These are phyloP conservation scores for Colletotrichum aenigma DNA, from an alignment of 2,329 filamentous ascomycete genomes.

Conservation along the genomic window DNA sequence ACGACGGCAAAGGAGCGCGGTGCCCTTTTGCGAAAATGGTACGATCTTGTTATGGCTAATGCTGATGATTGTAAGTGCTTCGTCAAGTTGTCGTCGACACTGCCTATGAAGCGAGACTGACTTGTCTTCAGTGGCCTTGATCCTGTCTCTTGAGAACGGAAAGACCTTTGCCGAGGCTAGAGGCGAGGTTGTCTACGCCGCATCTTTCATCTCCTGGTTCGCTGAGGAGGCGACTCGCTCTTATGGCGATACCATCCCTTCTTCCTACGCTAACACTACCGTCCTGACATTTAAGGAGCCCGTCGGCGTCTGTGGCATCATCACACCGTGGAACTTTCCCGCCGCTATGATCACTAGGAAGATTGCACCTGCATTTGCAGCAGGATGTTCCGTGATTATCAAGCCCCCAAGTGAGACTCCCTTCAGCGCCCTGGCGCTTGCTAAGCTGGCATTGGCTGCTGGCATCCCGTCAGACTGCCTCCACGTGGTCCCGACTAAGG, in stretches of 20 bases:
- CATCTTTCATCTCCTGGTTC: constrained; percentile 62
- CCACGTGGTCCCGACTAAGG: constrained; percentile 31
- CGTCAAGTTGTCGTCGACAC: no score
- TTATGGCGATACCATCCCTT: constrained; percentile 56
- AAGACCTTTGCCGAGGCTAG: constrained; percentile 59
- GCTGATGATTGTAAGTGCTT: constrained; percentile 31
- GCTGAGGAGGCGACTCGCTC: constrained; percentile 52
- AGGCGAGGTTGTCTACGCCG: constrained; percentile 60
- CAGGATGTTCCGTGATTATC: constrained; percentile 72
- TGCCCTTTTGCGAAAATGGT: constrained; percentile 38
- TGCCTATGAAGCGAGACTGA: not conserved
- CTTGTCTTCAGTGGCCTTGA: constrained; percentile 30
- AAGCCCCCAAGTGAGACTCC: constrained; percentile 76
- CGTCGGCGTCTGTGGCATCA: constrained; percentile 69
- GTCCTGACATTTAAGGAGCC: constrained; percentile 70
- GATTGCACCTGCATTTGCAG: constrained; percentile 60
- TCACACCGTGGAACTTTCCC: constrained; percentile 71
- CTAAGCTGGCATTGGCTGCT: constrained; percentile 66
- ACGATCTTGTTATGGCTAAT: constrained; percentile 34
- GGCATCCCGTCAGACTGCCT: constrained; percentile 72
- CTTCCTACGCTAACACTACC: constrained; percentile 57
- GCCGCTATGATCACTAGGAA: constrained; percentile 54
- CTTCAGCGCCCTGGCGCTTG: constrained; percentile 69
- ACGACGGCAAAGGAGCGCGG: constrained; percentile 39
- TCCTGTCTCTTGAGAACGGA: constrained; percentile 55